These are phyloP conservation scores for Articulospora tetracladia DNA, from an alignment of 495 filamentous ascomycete genomes.

Conservation along the genomic window DNA sequence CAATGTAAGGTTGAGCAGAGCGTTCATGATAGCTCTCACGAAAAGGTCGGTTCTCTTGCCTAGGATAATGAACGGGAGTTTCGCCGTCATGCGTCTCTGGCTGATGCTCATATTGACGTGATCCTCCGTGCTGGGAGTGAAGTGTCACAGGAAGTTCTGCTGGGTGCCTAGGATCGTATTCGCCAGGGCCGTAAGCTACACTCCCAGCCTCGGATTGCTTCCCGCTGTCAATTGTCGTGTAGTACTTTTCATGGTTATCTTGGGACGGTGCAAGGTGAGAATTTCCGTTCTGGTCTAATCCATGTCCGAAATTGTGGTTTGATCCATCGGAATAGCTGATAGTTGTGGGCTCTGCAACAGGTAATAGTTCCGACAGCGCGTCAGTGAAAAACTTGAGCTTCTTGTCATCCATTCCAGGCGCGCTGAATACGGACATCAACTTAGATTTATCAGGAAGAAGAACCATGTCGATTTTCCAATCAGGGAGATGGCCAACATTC, in stretches of 20 bases:
- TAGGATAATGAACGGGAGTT: not conserved
- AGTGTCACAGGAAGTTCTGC: slow-evolving; percentile 6
- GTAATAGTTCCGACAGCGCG: slow-evolving; percentile 46
- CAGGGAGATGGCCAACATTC: slow-evolving; percentile 28
- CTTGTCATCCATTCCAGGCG: slow-evolving; percentile 50
- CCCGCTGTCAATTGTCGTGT: slow-evolving; percentile 3
- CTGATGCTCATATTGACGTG: too few species aligned
- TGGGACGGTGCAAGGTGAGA: slow-evolving; percentile 17
- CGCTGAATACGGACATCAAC: slow-evolving; percentile 42
- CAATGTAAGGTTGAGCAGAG: not conserved
- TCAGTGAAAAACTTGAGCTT: slow-evolving; percentile 52
- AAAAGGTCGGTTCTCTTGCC: not conserved
- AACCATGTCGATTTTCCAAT: slow-evolving; percentile 73
- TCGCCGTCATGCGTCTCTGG: not conserved
- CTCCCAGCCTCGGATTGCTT: slow-evolving; percentile 11
- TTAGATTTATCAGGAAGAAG: slow-evolving; percentile 52
- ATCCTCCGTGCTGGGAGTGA: not conserved
- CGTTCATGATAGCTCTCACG: not conserved
- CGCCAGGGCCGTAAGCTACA: slow-evolving; percentile 16
- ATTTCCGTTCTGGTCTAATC: slow-evolving; percentile 1
- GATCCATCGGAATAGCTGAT: not conserved
- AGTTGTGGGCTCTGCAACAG: not conserved
- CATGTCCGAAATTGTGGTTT: slow-evolving; percentile 1
- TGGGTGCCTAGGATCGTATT: slow-evolving; percentile 25
- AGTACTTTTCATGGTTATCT: slow-evolving; percentile 26